A percentile compares a stretch with the other conserved stretches of the same genome.
Evolutionary conservation across 345 rosid species (phyloP).

Genomic region (Cardamine occulta): DNA sequence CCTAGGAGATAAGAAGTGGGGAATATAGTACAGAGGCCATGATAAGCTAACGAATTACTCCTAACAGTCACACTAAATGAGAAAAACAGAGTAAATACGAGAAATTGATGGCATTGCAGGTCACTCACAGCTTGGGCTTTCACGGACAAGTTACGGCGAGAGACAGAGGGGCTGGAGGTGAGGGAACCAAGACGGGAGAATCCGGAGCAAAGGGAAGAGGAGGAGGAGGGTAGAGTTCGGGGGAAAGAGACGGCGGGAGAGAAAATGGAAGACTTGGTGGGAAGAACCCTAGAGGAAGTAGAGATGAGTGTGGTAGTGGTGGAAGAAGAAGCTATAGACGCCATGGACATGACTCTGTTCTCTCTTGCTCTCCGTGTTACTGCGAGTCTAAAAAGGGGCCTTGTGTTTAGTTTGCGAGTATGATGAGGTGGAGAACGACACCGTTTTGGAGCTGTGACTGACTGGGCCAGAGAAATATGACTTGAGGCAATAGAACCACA

Average conservation of each 20-base stretch:
- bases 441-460: background rate
- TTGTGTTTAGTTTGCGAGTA: background rate
- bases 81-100: background rate
- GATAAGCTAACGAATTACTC: background rate
- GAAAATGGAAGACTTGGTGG: slow-evolving; percentile 42
- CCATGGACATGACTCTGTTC: slow-evolving; percentile 46
- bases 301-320: slow-evolving; percentile 46
- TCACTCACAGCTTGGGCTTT: slow-evolving; percentile 55
- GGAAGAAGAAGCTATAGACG: slow-evolving; percentile 59
- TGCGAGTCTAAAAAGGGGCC: background rate
- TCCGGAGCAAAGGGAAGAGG: slow-evolving; percentile 42
- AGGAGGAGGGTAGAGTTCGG: slow-evolving; percentile 34
- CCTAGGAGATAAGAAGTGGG: background rate
- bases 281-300: slow-evolving; percentile 47
- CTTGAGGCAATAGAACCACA: background rate
- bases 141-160: slow-evolving; percentile 52
- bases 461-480: background rate
- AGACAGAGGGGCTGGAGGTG: slow-evolving; percentile 39
- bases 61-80: background rate
- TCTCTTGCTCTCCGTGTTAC: background rate
- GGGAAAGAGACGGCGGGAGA: slow-evolving; percentile 22
- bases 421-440: background rate
- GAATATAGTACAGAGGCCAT: too few species aligned
- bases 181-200: slow-evolving; percentile 37
- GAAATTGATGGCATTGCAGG: background rate